Percentiles rank a stretch among this genome's conserved stretches.
Evolutionary conservation across 2,329 filamentous ascomycete genomes (phyloP).

Genomic region (Geosmithia morbida): DNA sequence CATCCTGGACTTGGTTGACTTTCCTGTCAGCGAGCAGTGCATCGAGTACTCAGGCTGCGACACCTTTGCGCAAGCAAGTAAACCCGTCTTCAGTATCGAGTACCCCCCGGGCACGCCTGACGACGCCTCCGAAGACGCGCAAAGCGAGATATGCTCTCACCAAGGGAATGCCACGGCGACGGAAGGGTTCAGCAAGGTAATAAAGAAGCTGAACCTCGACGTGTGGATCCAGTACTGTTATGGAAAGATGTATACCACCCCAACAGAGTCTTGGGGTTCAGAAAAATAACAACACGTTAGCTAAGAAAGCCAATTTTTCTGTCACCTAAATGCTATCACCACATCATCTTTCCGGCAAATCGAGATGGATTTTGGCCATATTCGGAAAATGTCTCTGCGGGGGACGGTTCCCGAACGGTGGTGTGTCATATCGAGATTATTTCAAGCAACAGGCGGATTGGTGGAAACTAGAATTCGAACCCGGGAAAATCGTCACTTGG

Average conservation of each 20-base stretch:
- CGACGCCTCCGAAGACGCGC: conserved; percentile 15
- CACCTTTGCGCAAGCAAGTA: conserved; percentile 37
- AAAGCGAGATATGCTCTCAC: conserved; percentile 26
- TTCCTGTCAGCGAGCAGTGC: conserved; percentile 59
- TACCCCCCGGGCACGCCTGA: conserved; percentile 42
- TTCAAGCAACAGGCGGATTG: too few species aligned
- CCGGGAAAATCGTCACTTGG: too few species aligned
- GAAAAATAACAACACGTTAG: too few species aligned
- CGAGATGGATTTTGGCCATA: too few species aligned
- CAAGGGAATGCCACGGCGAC: conserved; percentile 22
- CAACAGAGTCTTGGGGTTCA: background rate
- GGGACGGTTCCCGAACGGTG: too few species aligned
- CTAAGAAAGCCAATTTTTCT: too few species aligned
- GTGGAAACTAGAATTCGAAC: too few species aligned
- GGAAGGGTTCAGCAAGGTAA: conserved; percentile 43
- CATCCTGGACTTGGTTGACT: conserved; percentile 38
- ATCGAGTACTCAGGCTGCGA: conserved; percentile 44
- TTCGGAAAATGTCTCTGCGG: too few species aligned
- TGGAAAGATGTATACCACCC: conserved; percentile 10
- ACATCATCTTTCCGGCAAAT: too few species aligned
- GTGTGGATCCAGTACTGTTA: conserved; percentile 47
- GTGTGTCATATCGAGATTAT: too few species aligned
- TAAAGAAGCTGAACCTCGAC: conserved; percentile 51
- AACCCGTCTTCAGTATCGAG: conserved; percentile 63
- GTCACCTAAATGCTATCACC: too few species aligned